Conservation (phyloP, 2,329 filamentous ascomycete species). For the Chaetomium globosum region DNA sequence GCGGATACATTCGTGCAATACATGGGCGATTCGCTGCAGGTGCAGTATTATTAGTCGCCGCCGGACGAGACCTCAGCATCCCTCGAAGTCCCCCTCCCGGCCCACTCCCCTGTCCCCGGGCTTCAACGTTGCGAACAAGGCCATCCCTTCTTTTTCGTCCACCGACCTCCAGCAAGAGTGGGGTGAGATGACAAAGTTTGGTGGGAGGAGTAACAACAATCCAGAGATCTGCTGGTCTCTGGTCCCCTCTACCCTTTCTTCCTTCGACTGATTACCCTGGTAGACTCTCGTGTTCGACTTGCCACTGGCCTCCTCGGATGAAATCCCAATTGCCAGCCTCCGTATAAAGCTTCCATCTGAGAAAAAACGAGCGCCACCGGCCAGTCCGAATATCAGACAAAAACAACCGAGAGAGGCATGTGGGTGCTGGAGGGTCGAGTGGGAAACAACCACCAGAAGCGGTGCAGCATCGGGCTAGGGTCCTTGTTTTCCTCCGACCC, state of each 20-base stretch:
- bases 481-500: slow-evolving; percentile 32
- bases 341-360: neutral
- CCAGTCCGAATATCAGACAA: slow-evolving; percentile 33
- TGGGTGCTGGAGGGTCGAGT: slow-evolving; percentile 25
- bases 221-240: slow-evolving; percentile 13
- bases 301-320: neutral
- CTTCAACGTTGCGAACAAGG: slow-evolving; percentile 39
- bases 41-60: slow-evolving; percentile 39
- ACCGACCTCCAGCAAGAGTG: slow-evolving; percentile 27
- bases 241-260: slow-evolving; percentile 10
- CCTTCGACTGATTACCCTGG: slow-evolving; percentile 10
- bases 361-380: slow-evolving; percentile 9
- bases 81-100: slow-evolving; percentile 40
- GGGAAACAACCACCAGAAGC: slow-evolving; percentile 27
- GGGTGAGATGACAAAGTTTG: slow-evolving; percentile 31
- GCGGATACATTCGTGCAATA: neutral
- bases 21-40: slow-evolving; percentile 42
- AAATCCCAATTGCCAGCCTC: slow-evolving; percentile 5
- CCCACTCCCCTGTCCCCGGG: slow-evolving; percentile 23
- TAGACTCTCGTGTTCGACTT: slow-evolving; percentile 26
- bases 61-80: slow-evolving; percentile 1
- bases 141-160: slow-evolving; percentile 42
- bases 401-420: slow-evolving; percentile 26
- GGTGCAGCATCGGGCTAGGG: slow-evolving; percentile 34
- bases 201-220: slow-evolving; percentile 26